phyloP scores from a whole-genome alignment of 2,329 filamentous ascomycete genomes.

The Geoglossum cookeanum region DNA sequence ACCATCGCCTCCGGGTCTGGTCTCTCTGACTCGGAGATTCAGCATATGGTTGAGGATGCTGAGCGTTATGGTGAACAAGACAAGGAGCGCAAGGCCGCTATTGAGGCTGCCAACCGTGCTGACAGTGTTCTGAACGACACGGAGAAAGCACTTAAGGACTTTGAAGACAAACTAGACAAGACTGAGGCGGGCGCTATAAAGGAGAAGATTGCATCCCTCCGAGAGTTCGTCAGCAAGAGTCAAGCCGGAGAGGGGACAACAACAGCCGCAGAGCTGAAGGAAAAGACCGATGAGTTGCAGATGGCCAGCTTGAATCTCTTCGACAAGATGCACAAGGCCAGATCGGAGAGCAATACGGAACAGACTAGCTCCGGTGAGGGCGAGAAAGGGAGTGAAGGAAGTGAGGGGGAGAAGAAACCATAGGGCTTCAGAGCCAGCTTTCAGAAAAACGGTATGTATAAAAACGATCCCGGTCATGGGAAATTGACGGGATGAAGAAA shows the following conservation, averaged over 20 bases:
- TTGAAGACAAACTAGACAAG: constrained; percentile 92
- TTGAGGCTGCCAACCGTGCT: constrained; percentile 92
- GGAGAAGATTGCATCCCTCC: constrained; percentile 76
- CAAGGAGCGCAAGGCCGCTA: constrained; percentile 90
- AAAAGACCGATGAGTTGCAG: constrained; percentile 97
- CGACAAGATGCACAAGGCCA: constrained; percentile 99
- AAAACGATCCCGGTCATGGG: not conserved
- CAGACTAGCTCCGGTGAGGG: constrained; percentile 20
- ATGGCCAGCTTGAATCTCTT: constrained; percentile 89
- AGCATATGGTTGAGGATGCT: constrained; percentile 94
- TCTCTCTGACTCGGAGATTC: constrained; percentile 84
- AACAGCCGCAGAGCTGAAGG: constrained; percentile 86
- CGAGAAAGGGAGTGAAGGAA: constrained; percentile 31
- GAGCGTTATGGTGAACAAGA: constrained; percentile 90
- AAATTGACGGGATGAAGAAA: not conserved
- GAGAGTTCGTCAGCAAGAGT: constrained; percentile 84
- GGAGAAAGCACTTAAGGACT: constrained; percentile 95
- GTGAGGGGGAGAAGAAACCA: constrained; percentile 57
- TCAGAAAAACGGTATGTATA: not conserved
- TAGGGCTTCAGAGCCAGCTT: constrained; percentile 17
- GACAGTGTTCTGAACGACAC: constrained; percentile 95
- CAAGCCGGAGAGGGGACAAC: constrained; percentile 76
- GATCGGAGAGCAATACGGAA: constrained; percentile 39
- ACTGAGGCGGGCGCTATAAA: constrained; percentile 78
- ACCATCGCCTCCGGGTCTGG: constrained; percentile 95